Base-by-base conservation (phyloP, 371 early-diverging fungal species). In the Lichtheimia ornata region DNA sequence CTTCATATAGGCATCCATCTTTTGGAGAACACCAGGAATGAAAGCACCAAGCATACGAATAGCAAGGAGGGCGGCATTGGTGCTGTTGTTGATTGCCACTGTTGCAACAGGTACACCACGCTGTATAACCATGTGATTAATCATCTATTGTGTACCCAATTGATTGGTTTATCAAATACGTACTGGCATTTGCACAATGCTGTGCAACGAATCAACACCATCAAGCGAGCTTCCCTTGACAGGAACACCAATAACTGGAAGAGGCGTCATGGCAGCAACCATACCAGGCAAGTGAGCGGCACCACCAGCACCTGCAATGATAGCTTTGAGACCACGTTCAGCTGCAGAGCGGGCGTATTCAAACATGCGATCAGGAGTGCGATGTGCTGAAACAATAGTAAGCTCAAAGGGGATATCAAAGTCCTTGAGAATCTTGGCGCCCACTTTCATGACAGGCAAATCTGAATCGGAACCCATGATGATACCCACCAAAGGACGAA, bases 391-490 rank as follows among this genome's bases (percentile, higher is more conserved):
- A 7, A 98, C 97, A 62, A 98, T 91, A 0, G 97, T 91, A 6
- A 96, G 59, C 73, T 97, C 97, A 70, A 94, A 97, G 0, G 98
- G 96, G 41, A 97, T 91, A 43, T 86, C 90, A 71, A 97, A 93
- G 40, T 89, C 85, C 61, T 91, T 83, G 40, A 98, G 82, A 54
- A 96, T 90, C 63, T 85, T 71, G 18, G 95, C 96, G 22, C 94
- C 96, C 0, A 93, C 84, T 61, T 89, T 92, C 93, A 98, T 92
- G 4, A 89, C 91, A 45, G 97, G 97, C 58, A 98, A 82, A 70
- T 98, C 98, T 4, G 94, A 93, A 79, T 97, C 97, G 0, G 94
- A 94, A 4, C 98, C 98, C 98, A 98, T 98, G 67, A 98, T 97
- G 56, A 97, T 91, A 49, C 93, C 95, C 3, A 98, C 97, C 18